Conservation (phyloP, 345 rosid species). For the Ceriops decandra region DNA sequence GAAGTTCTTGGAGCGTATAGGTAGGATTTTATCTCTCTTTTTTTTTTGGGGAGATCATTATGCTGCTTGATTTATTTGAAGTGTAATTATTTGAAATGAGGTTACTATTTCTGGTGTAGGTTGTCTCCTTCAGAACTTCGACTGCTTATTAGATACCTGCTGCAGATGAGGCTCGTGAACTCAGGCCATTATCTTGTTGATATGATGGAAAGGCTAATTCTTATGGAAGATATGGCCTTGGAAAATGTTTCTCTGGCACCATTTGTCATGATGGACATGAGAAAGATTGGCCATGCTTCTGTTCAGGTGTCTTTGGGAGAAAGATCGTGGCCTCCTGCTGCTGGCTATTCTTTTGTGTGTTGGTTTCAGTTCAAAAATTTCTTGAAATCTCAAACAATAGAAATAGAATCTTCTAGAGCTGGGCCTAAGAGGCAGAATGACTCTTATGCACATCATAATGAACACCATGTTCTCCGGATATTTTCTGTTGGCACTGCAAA, state of each 20-base stretch:
- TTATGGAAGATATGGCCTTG: slow-evolving; percentile 73
- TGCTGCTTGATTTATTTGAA: slow-evolving; percentile 10
- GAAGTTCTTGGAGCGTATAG: slow-evolving; percentile 96
- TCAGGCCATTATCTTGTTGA: slow-evolving; percentile 79
- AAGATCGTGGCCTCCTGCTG: slow-evolving; percentile 99
- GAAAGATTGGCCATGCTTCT: slow-evolving; percentile 93
- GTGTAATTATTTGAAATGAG: slow-evolving; percentile 18
- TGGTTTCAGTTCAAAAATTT: slow-evolving; percentile 93
- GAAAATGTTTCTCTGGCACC: slow-evolving; percentile 92
- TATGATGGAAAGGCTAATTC: slow-evolving; percentile 89
- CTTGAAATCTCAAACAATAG: slow-evolving; percentile 63
- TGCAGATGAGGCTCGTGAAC: slow-evolving; percentile 77
- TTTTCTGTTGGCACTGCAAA: slow-evolving; percentile 91
- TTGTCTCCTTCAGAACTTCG: slow-evolving; percentile 92
- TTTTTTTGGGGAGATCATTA: background rate
- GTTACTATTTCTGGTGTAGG: slow-evolving; percentile 49
- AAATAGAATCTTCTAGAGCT: slow-evolving; percentile 50
- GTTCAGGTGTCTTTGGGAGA: slow-evolving; percentile 96
- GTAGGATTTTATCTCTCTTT: slow-evolving; percentile 31
- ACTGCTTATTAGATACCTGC: slow-evolving; percentile 69
- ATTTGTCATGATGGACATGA: slow-evolving; percentile 94
- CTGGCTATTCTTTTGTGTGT: slow-evolving; percentile 97
- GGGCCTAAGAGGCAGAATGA: slow-evolving; percentile 48
- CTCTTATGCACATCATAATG: slow-evolving; percentile 52
- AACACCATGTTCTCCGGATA: slow-evolving; percentile 60